A percentile compares a stretch with the other conserved stretches of the same genome.
Evolutionary conservation across 2,329 filamentous ascomycete genomes (phyloP).

Genomic region (Ceratocystis albifundus): DNA sequence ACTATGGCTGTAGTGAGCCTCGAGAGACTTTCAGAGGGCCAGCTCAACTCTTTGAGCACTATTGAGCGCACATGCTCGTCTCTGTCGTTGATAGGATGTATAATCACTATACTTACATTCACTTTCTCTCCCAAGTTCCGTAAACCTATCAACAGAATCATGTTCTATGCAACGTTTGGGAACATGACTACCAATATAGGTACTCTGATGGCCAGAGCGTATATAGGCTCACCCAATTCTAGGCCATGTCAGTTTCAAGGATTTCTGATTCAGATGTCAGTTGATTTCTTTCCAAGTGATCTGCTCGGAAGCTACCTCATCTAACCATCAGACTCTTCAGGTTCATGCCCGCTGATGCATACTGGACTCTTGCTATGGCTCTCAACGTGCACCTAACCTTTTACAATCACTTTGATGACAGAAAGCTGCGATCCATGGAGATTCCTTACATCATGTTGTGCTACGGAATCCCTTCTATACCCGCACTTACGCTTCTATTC

Average conservation of each 20-base stretch:
- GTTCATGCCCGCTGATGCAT: constrained; percentile 60
- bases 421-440: constrained; percentile 52
- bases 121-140: constrained; percentile 56
- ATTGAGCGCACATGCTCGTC: constrained; percentile 59
- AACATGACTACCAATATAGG: constrained; percentile 69
- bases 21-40: constrained; percentile 21
- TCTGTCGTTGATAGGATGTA: constrained; percentile 57
- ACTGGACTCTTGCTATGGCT: constrained; percentile 68
- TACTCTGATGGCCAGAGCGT: constrained; percentile 58
- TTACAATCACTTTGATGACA: constrained; percentile 54
- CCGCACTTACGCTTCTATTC: constrained; percentile 53
- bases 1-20: background rate
- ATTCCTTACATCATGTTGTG: constrained; percentile 53
- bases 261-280: constrained; percentile 72
- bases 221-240: constrained; percentile 38
- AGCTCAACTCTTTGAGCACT: constrained; percentile 43
- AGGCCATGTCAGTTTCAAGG: constrained; percentile 60
- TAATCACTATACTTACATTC: constrained; percentile 64
- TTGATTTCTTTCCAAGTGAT: constrained; percentile 12
- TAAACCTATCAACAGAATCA: constrained; percentile 75
- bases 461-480: constrained; percentile 57
- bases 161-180: constrained; percentile 73
- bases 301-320: background rate
- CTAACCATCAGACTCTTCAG: constrained; percentile 32
- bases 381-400: constrained; percentile 70